Percentiles rank a stretch among this genome's conserved stretches.
phyloP scores from a whole-genome alignment of 139 green algal genomes.

The Coccomyxa sp. region DNA sequence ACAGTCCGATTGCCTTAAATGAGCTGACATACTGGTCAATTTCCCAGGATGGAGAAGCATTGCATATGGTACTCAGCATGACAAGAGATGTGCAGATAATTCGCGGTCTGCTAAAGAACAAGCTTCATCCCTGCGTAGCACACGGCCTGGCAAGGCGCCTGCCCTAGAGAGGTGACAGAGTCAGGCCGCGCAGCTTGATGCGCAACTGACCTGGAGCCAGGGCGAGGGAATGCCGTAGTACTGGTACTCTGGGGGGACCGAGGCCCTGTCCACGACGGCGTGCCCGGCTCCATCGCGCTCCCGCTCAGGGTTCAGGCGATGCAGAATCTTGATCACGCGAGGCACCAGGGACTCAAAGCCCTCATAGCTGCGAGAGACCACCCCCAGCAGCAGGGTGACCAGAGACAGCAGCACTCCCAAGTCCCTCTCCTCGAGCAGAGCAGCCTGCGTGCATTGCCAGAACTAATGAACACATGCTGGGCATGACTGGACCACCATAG shows the following conservation, averaged over 20 bases:
- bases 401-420: conserved; percentile 80
- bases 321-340: conserved; percentile 78
- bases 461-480: no score
- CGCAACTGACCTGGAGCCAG: conserved; percentile 94
- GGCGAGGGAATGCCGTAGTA: conserved; percentile 98
- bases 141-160: no score
- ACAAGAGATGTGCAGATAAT: no score
- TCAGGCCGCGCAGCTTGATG: neutral
- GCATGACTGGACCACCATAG: no score
- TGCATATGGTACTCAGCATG: no score
- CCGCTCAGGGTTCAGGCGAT: conserved; percentile 73
- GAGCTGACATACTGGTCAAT: no score
- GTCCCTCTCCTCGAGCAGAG: conserved; percentile 89
- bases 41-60: no score
- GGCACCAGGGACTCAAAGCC: conserved; percentile 81
- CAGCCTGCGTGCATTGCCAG: no score
- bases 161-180: no score
- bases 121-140: no score
- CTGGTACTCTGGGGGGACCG: conserved; percentile 85
- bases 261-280: neutral
- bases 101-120: no score
- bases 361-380: conserved; percentile 66
- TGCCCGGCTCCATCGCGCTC: neutral
- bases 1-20: no score
- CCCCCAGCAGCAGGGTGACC: conserved; percentile 80